Evolutionary conservation across 306 rosid genomes (phyloP).

Genomic region (Erythrophleum fordii): DNA sequence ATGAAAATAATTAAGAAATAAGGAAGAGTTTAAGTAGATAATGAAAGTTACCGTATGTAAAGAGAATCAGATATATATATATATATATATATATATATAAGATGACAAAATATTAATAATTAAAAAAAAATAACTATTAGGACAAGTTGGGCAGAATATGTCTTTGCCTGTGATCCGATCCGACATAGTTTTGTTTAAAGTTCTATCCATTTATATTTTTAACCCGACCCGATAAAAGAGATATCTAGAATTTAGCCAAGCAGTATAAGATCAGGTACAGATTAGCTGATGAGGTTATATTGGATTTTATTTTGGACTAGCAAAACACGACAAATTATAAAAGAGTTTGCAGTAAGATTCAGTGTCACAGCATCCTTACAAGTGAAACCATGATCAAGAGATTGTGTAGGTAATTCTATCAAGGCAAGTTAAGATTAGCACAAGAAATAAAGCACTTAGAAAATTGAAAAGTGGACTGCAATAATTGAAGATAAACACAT

Average conservation of each 20-base stretch:
- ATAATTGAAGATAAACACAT: neutral
- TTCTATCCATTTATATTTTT: too few relatives aligned
- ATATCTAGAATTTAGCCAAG: neutral
- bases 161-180: too few relatives aligned
- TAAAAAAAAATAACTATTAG: too few relatives aligned
- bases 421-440: neutral
- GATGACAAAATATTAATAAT: too few relatives aligned
- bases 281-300: neutral
- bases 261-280: neutral
- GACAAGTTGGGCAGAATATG: too few relatives aligned
- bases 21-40: too few relatives aligned
- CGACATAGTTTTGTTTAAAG: too few relatives aligned
- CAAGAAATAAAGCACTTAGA: neutral
- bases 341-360: neutral
- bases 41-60: too few relatives aligned
- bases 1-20: too few relatives aligned
- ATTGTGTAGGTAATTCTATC: constrained; percentile 3
- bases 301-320: neutral
- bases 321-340: neutral
- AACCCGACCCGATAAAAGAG: too few relatives aligned
- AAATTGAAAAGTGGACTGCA: neutral
- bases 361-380: neutral
- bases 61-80: too few relatives aligned
- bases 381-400: neutral
- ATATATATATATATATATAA: too few relatives aligned